A percentile compares a stretch with the other conserved stretches of the same genome.
These are phyloP conservation scores for Lodderomyces margitis DNA, from an alignment of 1,139 yeast genomes.

Conservation along the genomic window DNA sequence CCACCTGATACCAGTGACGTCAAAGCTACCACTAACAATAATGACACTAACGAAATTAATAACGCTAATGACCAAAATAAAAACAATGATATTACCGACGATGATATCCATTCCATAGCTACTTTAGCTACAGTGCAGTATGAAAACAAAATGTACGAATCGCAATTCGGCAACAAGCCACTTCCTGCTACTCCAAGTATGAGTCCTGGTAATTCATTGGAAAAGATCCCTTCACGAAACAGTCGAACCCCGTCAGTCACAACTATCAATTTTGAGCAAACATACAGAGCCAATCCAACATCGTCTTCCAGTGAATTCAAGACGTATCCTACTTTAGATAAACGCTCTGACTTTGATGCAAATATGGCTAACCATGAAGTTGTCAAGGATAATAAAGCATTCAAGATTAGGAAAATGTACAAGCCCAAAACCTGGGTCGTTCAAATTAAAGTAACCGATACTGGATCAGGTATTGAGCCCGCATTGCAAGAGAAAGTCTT, in stretches of 20 bases:
- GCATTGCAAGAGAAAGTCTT: constrained; percentile 79
- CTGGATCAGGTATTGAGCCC: constrained; percentile 90
- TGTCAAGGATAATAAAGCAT: constrained; percentile 34
- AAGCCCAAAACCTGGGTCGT: constrained; percentile 55
- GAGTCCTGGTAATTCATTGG: constrained; percentile 2
- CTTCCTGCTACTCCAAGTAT: constrained; percentile 25
- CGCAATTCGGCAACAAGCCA: constrained; percentile 43
- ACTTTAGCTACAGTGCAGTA: constrained; percentile 54
- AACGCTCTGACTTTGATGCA: constrained; percentile 9
- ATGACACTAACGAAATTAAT: constrained; percentile 4
- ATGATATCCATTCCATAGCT: constrained; percentile 36
- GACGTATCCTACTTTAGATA: constrained; percentile 11
- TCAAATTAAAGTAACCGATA: constrained; percentile 78
- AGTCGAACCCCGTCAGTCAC: constrained; percentile 9
- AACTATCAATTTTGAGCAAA: not conserved
- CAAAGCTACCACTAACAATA: not conserved
- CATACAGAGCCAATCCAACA: constrained; percentile 1
- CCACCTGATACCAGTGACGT: not conserved
- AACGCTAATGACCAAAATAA: not conserved
- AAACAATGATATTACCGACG: constrained; percentile 10
- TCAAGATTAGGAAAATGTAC: constrained; percentile 35
- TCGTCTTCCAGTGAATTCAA: constrained; percentile 4
- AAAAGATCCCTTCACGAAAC: not conserved
- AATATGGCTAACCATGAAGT: constrained; percentile 19
- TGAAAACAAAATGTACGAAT: constrained; percentile 51